Conservation (phyloP, 176 grass and related monocot species). For the Lolium rigidum region DNA sequence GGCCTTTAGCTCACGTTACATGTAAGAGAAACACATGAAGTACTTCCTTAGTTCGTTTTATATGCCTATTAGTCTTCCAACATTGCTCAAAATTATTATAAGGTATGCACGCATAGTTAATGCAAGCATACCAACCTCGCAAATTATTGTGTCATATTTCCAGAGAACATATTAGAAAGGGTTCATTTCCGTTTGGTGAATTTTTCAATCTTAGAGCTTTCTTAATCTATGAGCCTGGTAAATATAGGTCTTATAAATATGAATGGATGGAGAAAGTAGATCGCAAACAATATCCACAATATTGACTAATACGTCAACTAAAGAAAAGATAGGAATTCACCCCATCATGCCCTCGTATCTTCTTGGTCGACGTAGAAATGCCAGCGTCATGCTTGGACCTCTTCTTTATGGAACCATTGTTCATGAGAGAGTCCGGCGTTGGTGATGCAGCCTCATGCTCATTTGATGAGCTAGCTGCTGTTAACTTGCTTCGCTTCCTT, state of each 20-base stretch:
- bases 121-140: constrained; percentile 2
- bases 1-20: constrained; percentile 11
- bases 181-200: background rate
- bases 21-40: constrained; percentile 20
- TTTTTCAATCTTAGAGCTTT: background rate
- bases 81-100: background rate
- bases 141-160: constrained; percentile 2
- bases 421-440: constrained; percentile 53
- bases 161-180: background rate
- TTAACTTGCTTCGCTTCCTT: constrained; percentile 76
- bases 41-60: constrained; percentile 9
- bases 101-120: background rate
- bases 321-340: constrained; percentile 59
- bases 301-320: constrained; percentile 34
- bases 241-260: constrained; percentile 7
- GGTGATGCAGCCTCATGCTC: constrained; percentile 64
- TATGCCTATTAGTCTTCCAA: background rate
- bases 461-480: constrained; percentile 62
- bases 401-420: constrained; percentile 57
- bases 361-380: constrained; percentile 56
- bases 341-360: constrained; percentile 91
- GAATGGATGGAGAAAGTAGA: constrained; percentile 33
- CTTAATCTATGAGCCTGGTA: background rate
- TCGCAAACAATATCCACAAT: constrained; percentile 30
- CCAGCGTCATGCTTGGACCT: constrained; percentile 61